Conservation (phyloP, 1,284 basidiomycete genomes). For the Cystobasidiaceae sp. region DNA sequence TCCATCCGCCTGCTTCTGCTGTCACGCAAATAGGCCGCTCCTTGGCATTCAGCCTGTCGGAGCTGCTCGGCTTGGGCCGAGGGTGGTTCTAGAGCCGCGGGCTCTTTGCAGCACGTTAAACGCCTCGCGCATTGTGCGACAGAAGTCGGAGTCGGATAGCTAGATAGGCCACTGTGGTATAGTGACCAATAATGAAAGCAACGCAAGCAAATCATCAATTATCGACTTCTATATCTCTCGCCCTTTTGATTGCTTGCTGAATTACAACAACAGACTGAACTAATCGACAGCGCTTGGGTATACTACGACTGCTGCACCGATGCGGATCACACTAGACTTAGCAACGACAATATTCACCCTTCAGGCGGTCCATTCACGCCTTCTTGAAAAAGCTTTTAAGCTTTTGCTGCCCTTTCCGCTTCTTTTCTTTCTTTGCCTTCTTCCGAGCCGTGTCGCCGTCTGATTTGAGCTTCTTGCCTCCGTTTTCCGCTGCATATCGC, state of each 20-base stretch:
- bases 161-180: not conserved
- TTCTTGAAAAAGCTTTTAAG: constrained; percentile 35
- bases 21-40: constrained; percentile 11
- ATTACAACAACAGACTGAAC: constrained; percentile 1
- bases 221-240: no score
- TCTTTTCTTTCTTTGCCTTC: constrained; percentile 22
- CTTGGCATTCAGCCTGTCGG: constrained; percentile 24
- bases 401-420: constrained; percentile 34
- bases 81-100: constrained; percentile 25
- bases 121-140: no score
- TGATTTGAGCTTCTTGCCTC: constrained; percentile 7
- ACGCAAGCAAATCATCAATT: no score
- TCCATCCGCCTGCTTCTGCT: constrained; percentile 36
- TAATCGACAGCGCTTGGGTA: not conserved
- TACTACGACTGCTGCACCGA: not conserved
- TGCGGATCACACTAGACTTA: not conserved
- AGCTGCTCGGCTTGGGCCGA: constrained; percentile 23
- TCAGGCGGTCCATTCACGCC: not conserved
- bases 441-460: not conserved
- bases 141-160: no score
- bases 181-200: not conserved
- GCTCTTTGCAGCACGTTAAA: no score
- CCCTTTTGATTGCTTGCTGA: no score
- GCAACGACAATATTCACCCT: not conserved
- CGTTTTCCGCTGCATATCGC: not conserved